Conservation (phyloP, 192 early-diverging fungal species). For the Backusella macrospora region DNA sequence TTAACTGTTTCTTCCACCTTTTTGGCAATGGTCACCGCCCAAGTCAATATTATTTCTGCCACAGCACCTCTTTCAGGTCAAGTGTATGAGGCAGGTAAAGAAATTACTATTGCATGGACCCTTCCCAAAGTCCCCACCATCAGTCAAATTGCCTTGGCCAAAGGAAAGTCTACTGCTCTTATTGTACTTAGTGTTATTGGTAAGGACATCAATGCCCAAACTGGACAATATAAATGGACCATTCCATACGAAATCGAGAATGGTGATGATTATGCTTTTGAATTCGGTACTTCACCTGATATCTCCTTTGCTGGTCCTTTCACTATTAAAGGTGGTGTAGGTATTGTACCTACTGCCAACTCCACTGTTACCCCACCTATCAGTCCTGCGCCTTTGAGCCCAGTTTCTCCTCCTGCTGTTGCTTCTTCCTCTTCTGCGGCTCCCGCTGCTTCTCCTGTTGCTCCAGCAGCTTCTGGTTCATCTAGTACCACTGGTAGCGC, state of each 20-base stretch:
- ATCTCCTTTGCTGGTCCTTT: slow-evolving; percentile 39
- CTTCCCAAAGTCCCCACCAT: slow-evolving; percentile 21
- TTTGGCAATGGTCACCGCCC: slow-evolving; percentile 25
- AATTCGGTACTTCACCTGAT: slow-evolving; percentile 37
- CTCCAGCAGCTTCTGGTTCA: background rate
- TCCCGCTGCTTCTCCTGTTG: slow-evolving; percentile 4
- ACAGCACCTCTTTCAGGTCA: slow-evolving; percentile 28
- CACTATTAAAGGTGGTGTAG: slow-evolving; percentile 30
- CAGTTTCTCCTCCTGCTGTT: background rate
- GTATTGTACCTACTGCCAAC: slow-evolving; percentile 17
- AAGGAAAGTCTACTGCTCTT: slow-evolving; percentile 32
- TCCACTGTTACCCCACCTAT: background rate
- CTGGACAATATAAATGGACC: slow-evolving; percentile 28
- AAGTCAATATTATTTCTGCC: slow-evolving; percentile 23
- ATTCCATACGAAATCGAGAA: slow-evolving; percentile 32
- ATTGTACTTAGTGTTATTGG: slow-evolving; percentile 30
- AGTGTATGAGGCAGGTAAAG: slow-evolving; percentile 25
- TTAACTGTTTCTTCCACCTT: slow-evolving; percentile 30
- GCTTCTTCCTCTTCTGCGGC: slow-evolving; percentile 10
- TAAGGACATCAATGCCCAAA: slow-evolving; percentile 28
- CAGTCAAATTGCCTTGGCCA: slow-evolving; percentile 35
- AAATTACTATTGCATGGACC: slow-evolving; percentile 30
- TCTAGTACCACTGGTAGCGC: background rate
- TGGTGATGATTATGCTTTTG: slow-evolving; percentile 35
- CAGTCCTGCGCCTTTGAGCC: background rate